phyloP scores from a whole-genome alignment of 495 filamentous ascomycete species.

The Bathelium albidoporum region DNA sequence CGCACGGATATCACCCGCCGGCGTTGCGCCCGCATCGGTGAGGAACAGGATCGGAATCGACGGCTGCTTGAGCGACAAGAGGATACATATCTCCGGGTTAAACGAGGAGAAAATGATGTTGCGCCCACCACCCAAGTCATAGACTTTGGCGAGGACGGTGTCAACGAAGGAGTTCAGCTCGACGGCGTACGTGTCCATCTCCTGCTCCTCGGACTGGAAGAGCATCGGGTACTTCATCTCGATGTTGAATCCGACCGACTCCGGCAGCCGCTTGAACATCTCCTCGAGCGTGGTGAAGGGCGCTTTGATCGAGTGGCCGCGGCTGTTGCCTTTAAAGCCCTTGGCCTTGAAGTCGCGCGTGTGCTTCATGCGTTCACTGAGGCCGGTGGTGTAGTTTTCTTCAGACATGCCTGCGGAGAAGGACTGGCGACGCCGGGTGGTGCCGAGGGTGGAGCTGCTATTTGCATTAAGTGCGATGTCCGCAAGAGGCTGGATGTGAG shows the following conservation, averaged over 20 bases:
- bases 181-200: constrained; percentile 95
- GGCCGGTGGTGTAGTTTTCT: constrained; percentile 41
- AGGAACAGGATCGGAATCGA: constrained; percentile 92
- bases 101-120: constrained; percentile 94
- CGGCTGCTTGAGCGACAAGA: constrained; percentile 91
- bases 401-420: constrained; percentile 34
- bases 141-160: constrained; percentile 79
- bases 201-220: constrained; percentile 81
- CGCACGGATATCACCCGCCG: constrained; percentile 81
- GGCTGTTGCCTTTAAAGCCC: constrained; percentile 91
- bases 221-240: constrained; percentile 99
- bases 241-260: constrained; percentile 86
- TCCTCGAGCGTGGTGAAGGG: constrained; percentile 93
- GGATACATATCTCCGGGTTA: constrained; percentile 90
- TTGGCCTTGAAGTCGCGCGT: constrained; percentile 87
- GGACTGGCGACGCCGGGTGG: constrained; percentile 20
- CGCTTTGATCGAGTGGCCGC: constrained; percentile 86
- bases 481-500: constrained; percentile 41
- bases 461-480: constrained; percentile 13
- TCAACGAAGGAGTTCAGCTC: constrained; percentile 97
- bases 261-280: constrained; percentile 74
- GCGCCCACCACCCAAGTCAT: constrained; percentile 58
- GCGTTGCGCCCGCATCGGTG: constrained; percentile 67
- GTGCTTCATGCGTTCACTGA: constrained; percentile 92
- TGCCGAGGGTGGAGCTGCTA: not conserved